Evolutionary conservation across 768 basidiomycete genomes (phyloP).

Genomic region (Rhizopogon vinicolor): DNA sequence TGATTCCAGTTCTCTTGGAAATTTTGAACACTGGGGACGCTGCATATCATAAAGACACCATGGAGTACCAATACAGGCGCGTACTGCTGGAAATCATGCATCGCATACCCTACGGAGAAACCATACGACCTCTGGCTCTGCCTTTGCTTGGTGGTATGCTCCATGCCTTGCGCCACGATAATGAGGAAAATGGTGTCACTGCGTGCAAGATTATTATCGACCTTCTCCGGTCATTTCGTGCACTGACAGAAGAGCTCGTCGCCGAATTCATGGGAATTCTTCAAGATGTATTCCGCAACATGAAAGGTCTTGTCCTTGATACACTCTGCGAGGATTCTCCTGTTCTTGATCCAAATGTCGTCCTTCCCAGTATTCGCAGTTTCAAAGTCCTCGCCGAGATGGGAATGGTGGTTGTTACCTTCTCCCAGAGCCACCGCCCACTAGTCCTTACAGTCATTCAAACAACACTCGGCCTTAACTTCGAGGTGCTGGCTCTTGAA

Average conservation of each 20-base stretch:
- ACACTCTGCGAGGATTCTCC: constrained; percentile 66
- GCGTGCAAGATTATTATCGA: constrained; percentile 93
- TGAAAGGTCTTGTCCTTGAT: constrained; percentile 67
- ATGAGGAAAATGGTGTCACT: constrained; percentile 90
- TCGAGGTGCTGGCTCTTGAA: constrained; percentile 73
- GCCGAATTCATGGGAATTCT: constrained; percentile 79
- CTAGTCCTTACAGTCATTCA: constrained; percentile 64
- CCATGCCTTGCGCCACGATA: constrained; percentile 80
- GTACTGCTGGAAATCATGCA: constrained; percentile 86
- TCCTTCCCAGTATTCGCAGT: constrained; percentile 73
- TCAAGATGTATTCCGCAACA: constrained; percentile 72
- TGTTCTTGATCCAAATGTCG: constrained; percentile 47
- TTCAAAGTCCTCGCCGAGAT: constrained; percentile 95
- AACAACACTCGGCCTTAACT: constrained; percentile 69
- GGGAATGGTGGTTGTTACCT: constrained; percentile 86
- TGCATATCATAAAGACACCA: constrained; percentile 58
- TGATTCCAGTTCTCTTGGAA: constrained; percentile 71
- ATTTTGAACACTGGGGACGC: constrained; percentile 66
- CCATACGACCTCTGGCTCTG: constrained; percentile 62
- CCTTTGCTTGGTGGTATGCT: constrained; percentile 78
- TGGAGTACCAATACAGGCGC: constrained; percentile 81
- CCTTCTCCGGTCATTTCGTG: constrained; percentile 72
- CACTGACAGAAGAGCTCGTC: constrained; percentile 67
- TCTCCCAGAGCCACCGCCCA: constrained; percentile 76
- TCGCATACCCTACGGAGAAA: constrained; percentile 78